Evolutionary conservation across 176 grass and related monocot species (phyloP).

Genomic region (Triticum aestivum): DNA sequence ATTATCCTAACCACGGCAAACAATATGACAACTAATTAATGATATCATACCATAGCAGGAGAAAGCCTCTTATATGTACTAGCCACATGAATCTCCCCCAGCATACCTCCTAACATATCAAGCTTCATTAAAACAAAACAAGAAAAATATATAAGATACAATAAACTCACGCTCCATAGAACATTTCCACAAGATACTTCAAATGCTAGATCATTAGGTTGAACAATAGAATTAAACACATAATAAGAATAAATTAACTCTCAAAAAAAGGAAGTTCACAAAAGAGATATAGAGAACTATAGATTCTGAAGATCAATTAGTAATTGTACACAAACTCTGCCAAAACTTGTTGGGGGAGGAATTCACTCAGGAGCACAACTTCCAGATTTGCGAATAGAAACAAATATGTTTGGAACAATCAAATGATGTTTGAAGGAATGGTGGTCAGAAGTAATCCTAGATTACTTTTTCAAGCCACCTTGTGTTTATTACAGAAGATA

Average conservation of each 20-base stretch:
- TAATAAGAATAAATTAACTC: not conserved
- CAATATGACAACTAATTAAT: constrained; percentile 26
- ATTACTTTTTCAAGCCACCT: not conserved
- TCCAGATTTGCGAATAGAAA: not conserved
- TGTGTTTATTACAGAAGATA: not conserved
- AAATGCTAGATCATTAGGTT: constrained; percentile 8
- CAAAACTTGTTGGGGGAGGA: not conserved
- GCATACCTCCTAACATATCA: constrained; percentile 44
- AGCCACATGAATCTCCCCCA: constrained; percentile 51
- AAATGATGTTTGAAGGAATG: not conserved
- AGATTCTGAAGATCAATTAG: constrained; percentile 14
- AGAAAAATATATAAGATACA: constrained; percentile 28
- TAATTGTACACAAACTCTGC: not conserved
- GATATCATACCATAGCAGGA: constrained; percentile 67
- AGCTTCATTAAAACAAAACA: constrained; percentile 61
- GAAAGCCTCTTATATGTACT: constrained; percentile 62
- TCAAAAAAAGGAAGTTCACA: not conserved
- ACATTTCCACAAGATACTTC: not conserved
- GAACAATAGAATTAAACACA: constrained; percentile 20
- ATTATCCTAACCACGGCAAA: constrained; percentile 37
- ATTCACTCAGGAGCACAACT: not conserved
- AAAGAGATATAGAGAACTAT: not conserved
- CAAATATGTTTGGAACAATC: not conserved
- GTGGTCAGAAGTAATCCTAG: not conserved
- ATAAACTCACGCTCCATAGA: not conserved